phyloP scores from a whole-genome alignment of 768 basidiomycete species.

The Mycena sanguinolenta region DNA sequence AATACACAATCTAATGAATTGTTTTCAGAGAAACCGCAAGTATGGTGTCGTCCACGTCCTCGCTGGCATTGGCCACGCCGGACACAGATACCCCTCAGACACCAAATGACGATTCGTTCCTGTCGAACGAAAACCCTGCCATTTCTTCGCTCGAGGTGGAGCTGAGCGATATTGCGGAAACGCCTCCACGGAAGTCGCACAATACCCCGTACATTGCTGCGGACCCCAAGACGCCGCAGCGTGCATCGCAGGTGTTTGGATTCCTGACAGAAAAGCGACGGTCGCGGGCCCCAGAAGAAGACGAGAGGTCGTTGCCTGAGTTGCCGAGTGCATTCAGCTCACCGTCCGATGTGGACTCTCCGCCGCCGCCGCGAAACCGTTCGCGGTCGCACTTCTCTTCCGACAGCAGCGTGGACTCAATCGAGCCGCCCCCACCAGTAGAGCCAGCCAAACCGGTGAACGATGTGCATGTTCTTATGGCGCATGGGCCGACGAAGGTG shows the following conservation, averaged over 20 bases:
- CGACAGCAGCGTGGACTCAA: conserved; percentile 41
- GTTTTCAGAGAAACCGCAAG: conserved; percentile 59
- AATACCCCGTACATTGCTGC: conserved; percentile 49
- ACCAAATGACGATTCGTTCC: conserved; percentile 54
- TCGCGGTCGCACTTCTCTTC: conserved; percentile 46
- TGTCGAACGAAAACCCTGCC: conserved; percentile 60
- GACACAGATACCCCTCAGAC: conserved; percentile 56
- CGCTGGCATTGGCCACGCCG: conserved; percentile 67
- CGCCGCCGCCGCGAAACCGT: conserved; percentile 27
- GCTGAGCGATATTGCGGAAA: conserved; percentile 65
- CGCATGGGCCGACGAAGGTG: conserved; percentile 60
- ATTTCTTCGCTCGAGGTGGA: conserved; percentile 87
- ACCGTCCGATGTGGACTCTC: conserved; percentile 49
- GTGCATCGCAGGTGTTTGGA: conserved; percentile 82
- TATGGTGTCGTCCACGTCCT: conserved; percentile 55
- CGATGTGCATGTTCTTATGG: conserved; percentile 59
- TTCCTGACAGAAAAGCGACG: conserved; percentile 70
- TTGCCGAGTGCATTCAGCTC: conserved; percentile 57
- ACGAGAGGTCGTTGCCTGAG: conserved; percentile 56
- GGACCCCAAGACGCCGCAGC: conserved; percentile 67
- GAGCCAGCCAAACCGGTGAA: conserved; percentile 33
- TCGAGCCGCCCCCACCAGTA: conserved; percentile 23
- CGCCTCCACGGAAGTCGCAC: conserved; percentile 42
- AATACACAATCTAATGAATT: neutral
- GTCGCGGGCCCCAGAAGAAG: conserved; percentile 46